These are phyloP conservation scores for Globisporangium ultimum DNA, from an alignment of 352 stramenopile species.

Conservation along the genomic window DNA sequence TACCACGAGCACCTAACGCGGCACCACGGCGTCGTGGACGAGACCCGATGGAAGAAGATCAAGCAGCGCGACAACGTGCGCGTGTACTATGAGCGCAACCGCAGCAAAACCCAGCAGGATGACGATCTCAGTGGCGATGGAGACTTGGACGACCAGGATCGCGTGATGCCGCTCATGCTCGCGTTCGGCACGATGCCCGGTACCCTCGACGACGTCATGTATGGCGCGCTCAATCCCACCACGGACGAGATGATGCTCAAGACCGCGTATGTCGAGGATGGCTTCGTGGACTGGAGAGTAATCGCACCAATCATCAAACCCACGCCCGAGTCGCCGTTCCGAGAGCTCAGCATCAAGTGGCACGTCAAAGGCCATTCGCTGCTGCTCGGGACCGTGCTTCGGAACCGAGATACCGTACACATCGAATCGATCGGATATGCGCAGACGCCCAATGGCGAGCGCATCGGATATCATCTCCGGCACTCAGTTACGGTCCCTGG, in stretches of 20 bases:
- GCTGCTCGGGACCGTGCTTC: slow-evolving; percentile 34
- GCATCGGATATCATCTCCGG: slow-evolving; percentile 49
- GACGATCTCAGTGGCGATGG: too few species aligned
- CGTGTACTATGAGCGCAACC: slow-evolving; percentile 18
- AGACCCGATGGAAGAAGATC: slow-evolving; percentile 45
- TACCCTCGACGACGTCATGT: slow-evolving; percentile 13
- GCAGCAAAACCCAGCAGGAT: too few species aligned
- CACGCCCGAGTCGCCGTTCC: slow-evolving; percentile 34
- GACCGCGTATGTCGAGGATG: slow-evolving; percentile 46
- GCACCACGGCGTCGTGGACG: slow-evolving; percentile 33
- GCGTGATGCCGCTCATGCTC: slow-evolving; percentile 19
- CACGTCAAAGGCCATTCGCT: slow-evolving; percentile 38
- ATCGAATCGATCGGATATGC: slow-evolving; percentile 47
- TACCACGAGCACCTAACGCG: slow-evolving; percentile 38
- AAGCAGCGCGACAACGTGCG: slow-evolving; percentile 27
- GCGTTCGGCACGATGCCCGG: slow-evolving; percentile 5
- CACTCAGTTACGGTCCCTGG: slow-evolving; percentile 61
- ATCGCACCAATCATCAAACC: slow-evolving; percentile 33
- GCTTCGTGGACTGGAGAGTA: slow-evolving; percentile 43
- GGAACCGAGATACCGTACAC: slow-evolving; percentile 55
- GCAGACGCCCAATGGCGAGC: slow-evolving; percentile 32
- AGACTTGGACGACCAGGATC: too few species aligned
- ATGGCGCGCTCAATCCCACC: slow-evolving; percentile 15
- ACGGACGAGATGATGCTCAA: slow-evolving; percentile 48
- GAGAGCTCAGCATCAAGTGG: slow-evolving; percentile 45